These are phyloP conservation scores for Rosa rugosa DNA, from an alignment of 306 rosid genomes.

Conservation along the genomic window DNA sequence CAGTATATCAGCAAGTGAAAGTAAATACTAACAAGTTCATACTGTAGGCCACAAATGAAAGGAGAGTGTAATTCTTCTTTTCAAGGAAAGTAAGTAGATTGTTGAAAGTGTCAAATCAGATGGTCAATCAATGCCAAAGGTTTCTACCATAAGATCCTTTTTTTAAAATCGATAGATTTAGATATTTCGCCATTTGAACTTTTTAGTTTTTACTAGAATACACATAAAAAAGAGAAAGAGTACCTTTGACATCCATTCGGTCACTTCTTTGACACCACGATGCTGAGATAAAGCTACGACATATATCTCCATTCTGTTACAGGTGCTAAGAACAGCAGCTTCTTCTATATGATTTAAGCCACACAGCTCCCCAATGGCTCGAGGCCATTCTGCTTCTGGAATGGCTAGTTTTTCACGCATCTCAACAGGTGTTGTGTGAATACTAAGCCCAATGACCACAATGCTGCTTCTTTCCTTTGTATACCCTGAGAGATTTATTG, in stretches of 20 bases:
- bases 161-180: not conserved
- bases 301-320: constrained; percentile 99
- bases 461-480: constrained; percentile 96
- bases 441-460: constrained; percentile 94
- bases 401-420: constrained; percentile 98
- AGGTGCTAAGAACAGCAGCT: constrained; percentile 97
- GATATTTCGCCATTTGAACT: not conserved
- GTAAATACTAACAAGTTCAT: not conserved
- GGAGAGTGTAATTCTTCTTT: not conserved
- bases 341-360: constrained; percentile 92
- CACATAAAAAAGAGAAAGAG: constrained; percentile 4
- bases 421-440: constrained; percentile 94
- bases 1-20: not conserved
- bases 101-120: not conserved
- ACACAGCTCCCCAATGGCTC: constrained; percentile 93
- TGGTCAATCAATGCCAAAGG: not conserved
- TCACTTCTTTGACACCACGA: constrained; percentile 98
- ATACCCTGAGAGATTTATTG: constrained; percentile 56
- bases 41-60: not conserved
- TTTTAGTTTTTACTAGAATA: not conserved
- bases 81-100: not conserved
- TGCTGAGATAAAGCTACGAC: constrained; percentile 94
- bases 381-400: constrained; percentile 99
- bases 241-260: constrained; percentile 98
- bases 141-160: not conserved